Percentiles rank a stretch among this genome's conserved stretches.
Evolutionary conservation across 345 rosid genomes (phyloP).

Genomic region (Viola odorata): DNA sequence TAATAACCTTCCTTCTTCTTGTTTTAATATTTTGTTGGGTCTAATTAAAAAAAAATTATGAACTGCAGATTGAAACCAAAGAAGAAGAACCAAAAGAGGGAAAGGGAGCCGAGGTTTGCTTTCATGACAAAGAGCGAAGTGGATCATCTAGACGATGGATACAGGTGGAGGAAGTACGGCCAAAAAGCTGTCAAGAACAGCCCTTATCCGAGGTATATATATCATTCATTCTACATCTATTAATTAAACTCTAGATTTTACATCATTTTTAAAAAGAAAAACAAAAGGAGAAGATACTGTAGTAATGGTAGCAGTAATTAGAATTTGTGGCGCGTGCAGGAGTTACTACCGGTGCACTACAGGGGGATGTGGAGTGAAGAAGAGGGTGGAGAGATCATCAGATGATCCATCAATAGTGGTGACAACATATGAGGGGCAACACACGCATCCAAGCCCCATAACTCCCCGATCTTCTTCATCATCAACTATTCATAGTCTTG

Average conservation of each 20-base stretch:
- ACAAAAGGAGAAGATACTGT: too few species aligned
- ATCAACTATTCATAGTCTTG: conserved; percentile 27
- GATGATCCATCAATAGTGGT: conserved; percentile 74
- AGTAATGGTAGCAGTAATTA: too few species aligned
- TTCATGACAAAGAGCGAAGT: conserved; percentile 95
- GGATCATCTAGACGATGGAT: conserved; percentile 96
- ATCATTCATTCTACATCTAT: too few species aligned
- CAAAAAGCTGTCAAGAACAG: conserved; percentile 98
- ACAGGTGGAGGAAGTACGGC: conserved; percentile 97
- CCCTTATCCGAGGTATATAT: conserved; percentile 79
- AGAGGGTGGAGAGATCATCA: conserved; percentile 92
- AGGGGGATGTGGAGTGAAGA: conserved; percentile 91
- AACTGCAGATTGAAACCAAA: conserved; percentile 70
- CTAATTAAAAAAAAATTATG: neutral
- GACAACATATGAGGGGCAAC: conserved; percentile 97
- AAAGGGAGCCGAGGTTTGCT: conserved; percentile 83
- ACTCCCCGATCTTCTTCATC: conserved; percentile 39
- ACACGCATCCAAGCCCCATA: conserved; percentile 68
- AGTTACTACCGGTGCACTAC: conserved; percentile 98
- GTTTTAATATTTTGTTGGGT: neutral
- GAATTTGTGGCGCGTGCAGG: conserved; percentile 28
- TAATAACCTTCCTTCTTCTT: conserved; percentile 3
- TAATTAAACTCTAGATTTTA: too few species aligned
- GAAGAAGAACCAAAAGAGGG: conserved; percentile 75
- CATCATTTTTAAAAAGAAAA: too few species aligned